These are phyloP conservation scores for Blastomyces parvus DNA, from an alignment of 2,329 filamentous ascomycete species.

Conservation along the genomic window DNA sequence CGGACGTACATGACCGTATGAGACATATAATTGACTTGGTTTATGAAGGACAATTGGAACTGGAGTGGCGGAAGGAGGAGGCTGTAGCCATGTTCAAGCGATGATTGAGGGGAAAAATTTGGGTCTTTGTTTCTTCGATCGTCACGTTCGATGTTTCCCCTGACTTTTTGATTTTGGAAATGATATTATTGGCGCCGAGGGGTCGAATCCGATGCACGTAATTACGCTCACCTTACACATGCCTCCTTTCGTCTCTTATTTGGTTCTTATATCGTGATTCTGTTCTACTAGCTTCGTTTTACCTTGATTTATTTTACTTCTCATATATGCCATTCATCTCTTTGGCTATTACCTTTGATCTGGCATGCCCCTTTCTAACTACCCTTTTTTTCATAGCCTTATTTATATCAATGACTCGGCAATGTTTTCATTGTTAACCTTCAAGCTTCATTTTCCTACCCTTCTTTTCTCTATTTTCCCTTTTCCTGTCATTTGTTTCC, in stretches of 20 bases:
- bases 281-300: not conserved
- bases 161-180: not conserved
- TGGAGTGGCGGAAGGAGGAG: constrained; percentile 42
- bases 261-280: not conserved
- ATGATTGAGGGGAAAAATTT: constrained; percentile 17
- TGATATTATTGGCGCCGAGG: not conserved
- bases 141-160: not conserved
- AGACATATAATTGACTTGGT: constrained; percentile 36
- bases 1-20: constrained; percentile 44
- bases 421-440: too few species aligned
- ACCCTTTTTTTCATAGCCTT: not conserved
- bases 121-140: not conserved
- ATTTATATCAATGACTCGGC: too few species aligned
- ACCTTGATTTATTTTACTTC: not conserved
- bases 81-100: constrained; percentile 34
- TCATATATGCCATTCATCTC: not conserved
- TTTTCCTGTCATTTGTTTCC: too few species aligned
- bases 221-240: not conserved
- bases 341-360: not conserved
- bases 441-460: too few species aligned
- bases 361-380: not conserved
- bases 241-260: not conserved
- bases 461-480: too few species aligned
- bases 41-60: constrained; percentile 39
- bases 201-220: not conserved